Evolutionary conservation across 2,329 filamentous ascomycete genomes (phyloP), one percentile per base, ranked within the genome.

Genomic region (Alternaria sp.): DNA sequence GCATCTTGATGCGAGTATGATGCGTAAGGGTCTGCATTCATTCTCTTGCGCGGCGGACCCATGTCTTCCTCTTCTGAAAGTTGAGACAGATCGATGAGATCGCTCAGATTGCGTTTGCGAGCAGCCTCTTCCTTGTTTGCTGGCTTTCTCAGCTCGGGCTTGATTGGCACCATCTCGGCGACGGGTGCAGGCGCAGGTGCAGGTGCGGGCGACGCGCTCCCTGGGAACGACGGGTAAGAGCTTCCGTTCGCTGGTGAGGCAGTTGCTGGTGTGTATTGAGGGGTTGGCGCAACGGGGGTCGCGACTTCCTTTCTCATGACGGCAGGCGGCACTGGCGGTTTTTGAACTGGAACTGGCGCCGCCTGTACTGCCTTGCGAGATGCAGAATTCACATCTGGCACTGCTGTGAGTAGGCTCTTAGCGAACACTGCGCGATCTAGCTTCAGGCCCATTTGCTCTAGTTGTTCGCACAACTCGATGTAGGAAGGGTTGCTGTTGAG

Each of bases 401-500:
- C 80, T 25, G 81, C 80, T 43, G 76, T 73, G 7, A 86, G 79
- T 15, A 89, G 73, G 63, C 81, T 82, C 65, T 84, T 81, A 11
- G 87, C 87, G 51, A 89, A 85, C 0, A 80, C 76, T 6, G 84
- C 82, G 57, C 86, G 80, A 65, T 88, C 84, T 32, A 89, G 78
- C 30, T 73, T 79, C 15, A 87, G 76, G 0, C 83, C 84, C 67
- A 80, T 80, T 2, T 67, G 71, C 64, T 89, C 87, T 6, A 89
- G 73, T 49, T 80, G 78, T 62, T 85, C 82, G 68, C 87, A 89
- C 3, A 89, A 74, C 54, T 85, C 81, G 62, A 84, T 82, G 65
- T 88, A 89, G 3, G 82, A 85, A 3, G 86, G 86, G 66, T 88
- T 87, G 8, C 76, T 71, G 53, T 87, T 79, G 9, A 89, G 78